Evolutionary conservation across 345 rosid species (phyloP), one percentile per base, ranked within the genome.

Genomic region (Alliaria petiolata): DNA sequence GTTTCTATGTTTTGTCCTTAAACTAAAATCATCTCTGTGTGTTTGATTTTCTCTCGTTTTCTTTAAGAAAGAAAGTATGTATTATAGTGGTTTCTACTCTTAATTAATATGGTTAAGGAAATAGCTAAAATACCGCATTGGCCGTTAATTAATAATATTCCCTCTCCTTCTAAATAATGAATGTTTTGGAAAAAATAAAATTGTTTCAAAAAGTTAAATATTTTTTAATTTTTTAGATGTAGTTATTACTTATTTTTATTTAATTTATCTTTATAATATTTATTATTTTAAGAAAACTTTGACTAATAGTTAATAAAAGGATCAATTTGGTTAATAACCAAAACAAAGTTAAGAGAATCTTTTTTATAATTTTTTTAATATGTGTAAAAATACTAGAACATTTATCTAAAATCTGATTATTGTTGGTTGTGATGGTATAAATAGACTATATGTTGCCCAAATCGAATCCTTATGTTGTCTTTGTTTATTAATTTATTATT

Each of bases 391-490:
- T n/a, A n/a, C n/a, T n/a, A n/a, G n/a, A n/a, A n/a, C n/a, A n/a
- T n/a, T n/a, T n/a, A n/a, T n/a, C n/a, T 44, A 43, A 35, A 53
- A 16, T 25, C 62, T 34, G 56, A 16, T 11, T n/a, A 12, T 17
- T 56, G 4, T 50, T 17, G 52, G 15, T 62, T 71, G 59, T 74
- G 52, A 47, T n/a, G 31, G 39, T 34, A n/a, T 49, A 50, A 61
- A 50, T 61, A 15, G 33, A 59, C 33, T 14, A 43, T 44, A 30
- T 40, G 31, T 47, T 51, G 59, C 53, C 51, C 47, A 61, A 16
- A 60, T 38, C 52, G 50, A 38, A 60, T 50, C 16, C 9, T 50
- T 31, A 50, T 50, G 22, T 50, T 57, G 55, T 74, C 47, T 49
- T 50, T 42, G 54, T 49, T 31, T 43, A 19, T 46, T 20, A 12